Evolutionary conservation across 1,284 basidiomycete species (phyloP).

Genomic region (Cutaneotrichosporon arboriforme): DNA sequence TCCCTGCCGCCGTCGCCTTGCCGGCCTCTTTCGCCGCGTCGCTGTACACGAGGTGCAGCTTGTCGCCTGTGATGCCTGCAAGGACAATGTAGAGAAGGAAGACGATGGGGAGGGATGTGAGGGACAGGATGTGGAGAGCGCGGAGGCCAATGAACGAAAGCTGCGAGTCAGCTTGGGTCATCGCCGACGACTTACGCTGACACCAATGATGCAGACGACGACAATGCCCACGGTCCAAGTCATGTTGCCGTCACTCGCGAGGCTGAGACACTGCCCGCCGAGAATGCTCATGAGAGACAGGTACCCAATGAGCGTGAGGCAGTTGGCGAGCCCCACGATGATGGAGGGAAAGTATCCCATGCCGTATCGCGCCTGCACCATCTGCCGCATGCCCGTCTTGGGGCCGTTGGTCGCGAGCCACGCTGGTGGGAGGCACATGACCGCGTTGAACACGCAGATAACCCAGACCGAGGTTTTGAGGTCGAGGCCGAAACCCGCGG

Average conservation of each 20-base stretch:
- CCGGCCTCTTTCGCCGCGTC: conserved; percentile 30
- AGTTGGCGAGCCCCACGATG: conserved; percentile 60
- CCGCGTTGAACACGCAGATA: conserved; percentile 33
- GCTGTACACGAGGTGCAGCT: conserved; percentile 43
- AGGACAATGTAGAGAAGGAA: conserved; percentile 70
- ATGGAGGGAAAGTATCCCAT: conserved; percentile 70
- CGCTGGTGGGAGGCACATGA: conserved; percentile 31
- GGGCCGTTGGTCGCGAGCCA: conserved; percentile 70
- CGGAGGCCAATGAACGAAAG: conserved; percentile 53
- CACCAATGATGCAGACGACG: conserved; percentile 68
- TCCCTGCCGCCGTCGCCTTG: conserved; percentile 30
- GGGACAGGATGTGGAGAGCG: conserved; percentile 45
- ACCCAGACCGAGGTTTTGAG: conserved; percentile 29
- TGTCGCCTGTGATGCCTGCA: conserved; percentile 62
- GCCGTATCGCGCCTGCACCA: conserved; percentile 71
- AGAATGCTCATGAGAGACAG: conserved; percentile 71
- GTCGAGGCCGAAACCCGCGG: conserved; percentile 35
- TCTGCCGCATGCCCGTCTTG: conserved; percentile 76
- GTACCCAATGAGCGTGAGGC: conserved; percentile 63
- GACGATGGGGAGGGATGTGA: conserved; percentile 49
- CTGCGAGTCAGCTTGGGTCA: conserved; percentile 16
- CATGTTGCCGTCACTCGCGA: conserved; percentile 58
- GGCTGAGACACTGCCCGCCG: conserved; percentile 70
- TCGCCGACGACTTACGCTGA: conserved; percentile 55
- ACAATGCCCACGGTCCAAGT: conserved; percentile 71